Conservation (phyloP, 345 rosid genomes). For the Passiflora organensis region DNA sequence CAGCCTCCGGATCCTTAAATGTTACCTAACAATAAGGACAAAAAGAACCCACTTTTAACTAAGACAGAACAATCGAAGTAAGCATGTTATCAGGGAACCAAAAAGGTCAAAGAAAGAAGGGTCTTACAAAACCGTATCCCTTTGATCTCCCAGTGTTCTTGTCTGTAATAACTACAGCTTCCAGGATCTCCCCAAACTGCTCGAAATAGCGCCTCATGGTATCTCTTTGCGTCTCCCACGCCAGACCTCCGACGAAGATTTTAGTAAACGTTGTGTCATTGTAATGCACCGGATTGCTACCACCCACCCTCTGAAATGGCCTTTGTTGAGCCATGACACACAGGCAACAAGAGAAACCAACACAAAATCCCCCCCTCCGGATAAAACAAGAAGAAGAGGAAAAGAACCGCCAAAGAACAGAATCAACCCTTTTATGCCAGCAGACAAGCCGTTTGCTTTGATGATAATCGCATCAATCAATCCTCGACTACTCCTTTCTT, state of each 20-base stretch:
- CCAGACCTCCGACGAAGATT: conserved; percentile 90
- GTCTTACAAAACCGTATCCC: conserved; percentile 90
- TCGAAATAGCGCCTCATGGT: conserved; percentile 87
- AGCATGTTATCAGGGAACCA: no score
- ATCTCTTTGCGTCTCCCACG: conserved; percentile 94
- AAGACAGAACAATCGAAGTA: neutral
- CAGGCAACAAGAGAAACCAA: neutral
- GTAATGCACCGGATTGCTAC: conserved; percentile 22
- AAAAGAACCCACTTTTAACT: conserved; percentile 3
- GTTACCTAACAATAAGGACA: conserved; percentile 39
- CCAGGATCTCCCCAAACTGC: conserved; percentile 91
- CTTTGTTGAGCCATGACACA: conserved; percentile 26
- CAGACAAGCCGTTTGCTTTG: conserved; percentile 31
- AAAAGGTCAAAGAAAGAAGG: neutral
- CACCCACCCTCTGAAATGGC: conserved; percentile 31
- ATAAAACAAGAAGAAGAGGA: neutral
- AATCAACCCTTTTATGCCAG: conserved; percentile 15
- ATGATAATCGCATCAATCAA: conserved; percentile 34
- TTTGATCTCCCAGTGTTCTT: conserved; percentile 91
- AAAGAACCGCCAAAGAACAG: neutral
- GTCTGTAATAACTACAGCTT: conserved; percentile 86
- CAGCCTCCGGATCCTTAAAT: conserved; percentile 53
- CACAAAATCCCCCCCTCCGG: neutral
- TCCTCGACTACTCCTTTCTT: neutral
- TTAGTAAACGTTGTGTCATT: conserved; percentile 79